A percentile compares a stretch with the other conserved stretches of the same genome.
phyloP scores from a whole-genome alignment of 768 basidiomycete genomes.

The Tylopilus subfusipes region DNA sequence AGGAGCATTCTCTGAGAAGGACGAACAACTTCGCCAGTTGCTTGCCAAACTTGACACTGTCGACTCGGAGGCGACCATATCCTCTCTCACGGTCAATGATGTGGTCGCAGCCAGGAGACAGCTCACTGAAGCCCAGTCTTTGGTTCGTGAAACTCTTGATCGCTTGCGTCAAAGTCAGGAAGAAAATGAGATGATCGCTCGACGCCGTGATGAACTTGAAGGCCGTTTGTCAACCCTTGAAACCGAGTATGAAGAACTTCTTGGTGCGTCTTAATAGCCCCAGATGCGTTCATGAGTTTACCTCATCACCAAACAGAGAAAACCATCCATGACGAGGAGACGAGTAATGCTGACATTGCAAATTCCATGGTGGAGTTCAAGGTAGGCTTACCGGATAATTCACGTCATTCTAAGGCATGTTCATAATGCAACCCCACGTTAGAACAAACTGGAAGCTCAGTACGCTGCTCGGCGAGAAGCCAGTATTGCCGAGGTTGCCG shows the following conservation, averaged over 20 bases:
- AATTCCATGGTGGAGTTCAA: conserved; percentile 90
- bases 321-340: conserved; percentile 86
- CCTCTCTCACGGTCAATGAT: conserved; percentile 69
- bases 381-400: conserved; percentile 39
- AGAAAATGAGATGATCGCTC: conserved; percentile 80
- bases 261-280: conserved; percentile 56
- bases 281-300: conserved; percentile 1
- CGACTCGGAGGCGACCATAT: conserved; percentile 54
- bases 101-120: conserved; percentile 80
- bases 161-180: conserved; percentile 86
- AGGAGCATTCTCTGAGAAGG: conserved; percentile 94
- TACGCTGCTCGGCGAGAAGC: conserved; percentile 92
- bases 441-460: conserved; percentile 94
- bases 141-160: conserved; percentile 87
- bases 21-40: conserved; percentile 84
- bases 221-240: conserved; percentile 75
- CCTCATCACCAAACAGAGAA: conserved; percentile 58
- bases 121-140: conserved; percentile 80
- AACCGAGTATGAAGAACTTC: conserved; percentile 93
- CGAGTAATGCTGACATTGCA: conserved; percentile 74
- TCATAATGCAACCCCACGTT: conserved; percentile 6
- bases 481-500: conserved; percentile 75
- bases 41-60: conserved; percentile 81
- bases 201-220: conserved; percentile 87
- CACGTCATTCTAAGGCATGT: not conserved